Base-by-base conservation (phyloP, 2,329 filamentous ascomycete genomes). In the Ceratocystis cubensis region DNA sequence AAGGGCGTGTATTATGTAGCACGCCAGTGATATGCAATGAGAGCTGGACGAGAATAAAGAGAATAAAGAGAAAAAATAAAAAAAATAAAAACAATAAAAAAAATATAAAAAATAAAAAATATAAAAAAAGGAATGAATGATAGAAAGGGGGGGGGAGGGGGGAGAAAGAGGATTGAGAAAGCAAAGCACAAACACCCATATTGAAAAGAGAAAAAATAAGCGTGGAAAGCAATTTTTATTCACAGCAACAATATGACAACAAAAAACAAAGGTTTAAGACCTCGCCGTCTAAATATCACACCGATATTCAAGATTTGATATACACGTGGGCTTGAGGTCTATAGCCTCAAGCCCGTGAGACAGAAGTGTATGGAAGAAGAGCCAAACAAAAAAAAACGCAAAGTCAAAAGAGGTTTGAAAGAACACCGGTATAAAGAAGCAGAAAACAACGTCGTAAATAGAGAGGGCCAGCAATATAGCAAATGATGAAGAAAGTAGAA, bases 391-490 rank as follows among this genome's bases (percentile, higher is more conserved):
- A 44, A 44, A 45, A 17, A 63, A 53, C 28, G 17, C 25, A n/a
- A 15, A 33, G 25, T 17, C n/a, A 57, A 17, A 30, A 30, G 15
- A 33, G 28, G 4, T 30, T 30, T 10, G 28, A 33, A 57, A 13
- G 25, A 57, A 57, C 28, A 57, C 53, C 28, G 53, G 53, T 57
- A 57, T 57, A 57, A 30, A 57, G 59, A 61, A 66, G 33, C n/a
- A 46, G 20, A 61, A 45, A 46, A 61, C 25, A 45, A 66, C 20
- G 46, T 20, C 22, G 20, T 46, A 45, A 37, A 28, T 57, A 15
- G 30, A 63, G 22, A 63, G 45, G 53, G 20, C 44, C 13, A 20
- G 61, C 15, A 48, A 7, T 3, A 46, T 48, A 33, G 28, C 13
- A 63, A 20, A 63, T 4, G 48, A 50, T 25, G 15, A 25, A 45